Evolutionary conservation across 768 basidiomycete genomes (phyloP).

Genomic region (Chalciporus chontae): DNA sequence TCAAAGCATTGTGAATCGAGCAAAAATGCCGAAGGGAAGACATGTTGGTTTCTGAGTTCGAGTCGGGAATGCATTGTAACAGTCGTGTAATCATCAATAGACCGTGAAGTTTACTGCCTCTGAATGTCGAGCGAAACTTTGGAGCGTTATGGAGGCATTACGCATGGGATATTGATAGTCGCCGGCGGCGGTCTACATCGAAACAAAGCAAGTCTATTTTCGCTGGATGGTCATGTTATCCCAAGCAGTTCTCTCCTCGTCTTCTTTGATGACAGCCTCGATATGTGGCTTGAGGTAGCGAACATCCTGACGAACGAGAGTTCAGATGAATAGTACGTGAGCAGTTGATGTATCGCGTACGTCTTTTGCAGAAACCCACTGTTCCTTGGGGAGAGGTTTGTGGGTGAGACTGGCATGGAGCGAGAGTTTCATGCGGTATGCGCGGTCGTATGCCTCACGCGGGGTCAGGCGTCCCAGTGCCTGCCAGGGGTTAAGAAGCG

Average conservation of each 20-base stretch:
- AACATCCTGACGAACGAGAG: slow-evolving; percentile 56
- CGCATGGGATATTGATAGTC: slow-evolving; percentile 15
- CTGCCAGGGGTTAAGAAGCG: slow-evolving; percentile 39
- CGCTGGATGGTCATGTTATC: slow-evolving; percentile 71
- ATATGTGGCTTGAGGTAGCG: slow-evolving; percentile 87
- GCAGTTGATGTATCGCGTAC: slow-evolving; percentile 42
- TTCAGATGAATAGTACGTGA: slow-evolving; percentile 7
- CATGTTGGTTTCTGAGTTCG: not conserved
- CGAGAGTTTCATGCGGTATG: slow-evolving; percentile 83
- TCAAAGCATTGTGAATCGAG: slow-evolving; percentile 57
- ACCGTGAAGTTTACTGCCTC: not conserved
- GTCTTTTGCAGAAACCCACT: slow-evolving; percentile 75
- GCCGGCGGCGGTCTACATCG: slow-evolving; percentile 21
- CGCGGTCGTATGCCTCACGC: slow-evolving; percentile 83
- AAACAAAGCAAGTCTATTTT: slow-evolving; percentile 44
- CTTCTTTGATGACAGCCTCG: slow-evolving; percentile 66
- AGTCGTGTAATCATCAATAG: slow-evolving; percentile 13
- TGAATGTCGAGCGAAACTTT: not conserved
- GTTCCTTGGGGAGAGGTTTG: slow-evolving; percentile 70
- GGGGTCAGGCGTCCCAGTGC: slow-evolving; percentile 79
- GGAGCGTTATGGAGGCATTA: slow-evolving; percentile 7
- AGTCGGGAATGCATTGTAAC: slow-evolving; percentile 11
- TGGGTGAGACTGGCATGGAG: slow-evolving; percentile 75
- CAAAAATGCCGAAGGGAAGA: not conserved
- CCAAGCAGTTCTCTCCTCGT: slow-evolving; percentile 74